Conservation (phyloP, 1,139 yeast species). For the Geotrichum candidum region DNA sequence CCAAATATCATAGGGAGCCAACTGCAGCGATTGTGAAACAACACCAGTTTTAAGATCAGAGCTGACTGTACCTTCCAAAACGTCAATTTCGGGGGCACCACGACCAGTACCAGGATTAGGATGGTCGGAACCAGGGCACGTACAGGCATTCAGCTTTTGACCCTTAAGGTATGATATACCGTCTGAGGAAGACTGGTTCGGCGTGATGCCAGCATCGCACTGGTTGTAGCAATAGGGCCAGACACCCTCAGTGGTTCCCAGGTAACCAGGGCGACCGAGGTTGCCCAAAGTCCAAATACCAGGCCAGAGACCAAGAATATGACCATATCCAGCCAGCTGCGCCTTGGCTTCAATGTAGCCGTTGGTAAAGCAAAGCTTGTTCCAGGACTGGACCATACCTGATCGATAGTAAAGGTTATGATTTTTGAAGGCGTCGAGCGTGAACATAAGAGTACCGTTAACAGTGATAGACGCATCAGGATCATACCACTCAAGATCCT, state of each 20-base stretch:
- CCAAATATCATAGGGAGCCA: conserved; percentile 87
- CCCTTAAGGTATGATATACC: conserved; percentile 78
- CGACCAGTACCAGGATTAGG: conserved; percentile 76
- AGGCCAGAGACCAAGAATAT: conserved; percentile 77
- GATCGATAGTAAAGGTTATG: conserved; percentile 72
- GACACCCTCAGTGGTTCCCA: conserved; percentile 74
- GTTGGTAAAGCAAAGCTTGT: conserved; percentile 72
- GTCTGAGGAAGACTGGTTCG: conserved; percentile 76
- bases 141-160: conserved; percentile 61
- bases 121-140: conserved; percentile 71
- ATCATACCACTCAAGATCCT: conserved; percentile 81
- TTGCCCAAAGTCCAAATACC: conserved; percentile 89
- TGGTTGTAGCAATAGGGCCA: conserved; percentile 84
- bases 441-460: conserved; percentile 58
- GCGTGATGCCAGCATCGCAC: conserved; percentile 84
- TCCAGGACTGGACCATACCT: conserved; percentile 85
- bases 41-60: conserved; percentile 47
- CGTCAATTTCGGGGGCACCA: conserved; percentile 89
- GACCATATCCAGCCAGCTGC: conserved; percentile 63
- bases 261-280: conserved; percentile 75
- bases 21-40: conserved; percentile 75
- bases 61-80: conserved; percentile 62
- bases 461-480: conserved; percentile 73
- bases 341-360: conserved; percentile 68
- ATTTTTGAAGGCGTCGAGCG: conserved; percentile 67